These are phyloP conservation scores for Coemansia brasiliensis DNA, from an alignment of 192 early-diverging fungal genomes.

Conservation along the genomic window DNA sequence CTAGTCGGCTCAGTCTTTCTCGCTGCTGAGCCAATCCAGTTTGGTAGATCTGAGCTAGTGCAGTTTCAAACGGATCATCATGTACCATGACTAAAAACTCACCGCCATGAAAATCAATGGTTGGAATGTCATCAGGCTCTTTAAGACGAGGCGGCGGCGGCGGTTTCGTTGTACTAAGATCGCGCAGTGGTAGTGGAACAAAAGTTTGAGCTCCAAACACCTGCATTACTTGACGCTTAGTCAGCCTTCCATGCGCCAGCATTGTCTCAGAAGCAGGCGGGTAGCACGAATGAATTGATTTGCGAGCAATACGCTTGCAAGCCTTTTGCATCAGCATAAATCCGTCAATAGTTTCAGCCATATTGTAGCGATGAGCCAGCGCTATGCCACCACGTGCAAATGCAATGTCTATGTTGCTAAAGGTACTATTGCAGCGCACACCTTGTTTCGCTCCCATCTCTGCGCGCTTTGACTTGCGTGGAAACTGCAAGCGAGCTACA, in stretches of 20 bases:
- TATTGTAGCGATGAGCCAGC: constrained; percentile 49
- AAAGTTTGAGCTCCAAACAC: constrained; percentile 37
- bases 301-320: constrained; percentile 52
- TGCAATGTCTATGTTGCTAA: constrained; percentile 41
- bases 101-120: constrained; percentile 41
- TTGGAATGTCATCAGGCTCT: constrained; percentile 48
- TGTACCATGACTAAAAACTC: constrained; percentile 51
- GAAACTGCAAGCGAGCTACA: constrained; percentile 23
- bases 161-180: constrained; percentile 23
- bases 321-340: constrained; percentile 51
- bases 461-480: constrained; percentile 33
- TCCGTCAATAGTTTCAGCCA: constrained; percentile 55
- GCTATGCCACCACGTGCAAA: constrained; percentile 48
- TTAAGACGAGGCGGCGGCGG: constrained; percentile 24
- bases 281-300: constrained; percentile 29
- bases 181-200: constrained; percentile 40
- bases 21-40: constrained; percentile 53
- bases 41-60: constrained; percentile 52
- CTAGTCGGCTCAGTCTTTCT: constrained; percentile 49
- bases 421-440: constrained; percentile 44
- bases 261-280: constrained; percentile 28
- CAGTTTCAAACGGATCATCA: constrained; percentile 59
- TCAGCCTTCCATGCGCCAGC: constrained; percentile 12
- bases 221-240: constrained; percentile 30
- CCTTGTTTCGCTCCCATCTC: constrained; percentile 32